phyloP scores from a whole-genome alignment of 192 early-diverging fungal species.

The Gorgonomyces haynaldii region DNA sequence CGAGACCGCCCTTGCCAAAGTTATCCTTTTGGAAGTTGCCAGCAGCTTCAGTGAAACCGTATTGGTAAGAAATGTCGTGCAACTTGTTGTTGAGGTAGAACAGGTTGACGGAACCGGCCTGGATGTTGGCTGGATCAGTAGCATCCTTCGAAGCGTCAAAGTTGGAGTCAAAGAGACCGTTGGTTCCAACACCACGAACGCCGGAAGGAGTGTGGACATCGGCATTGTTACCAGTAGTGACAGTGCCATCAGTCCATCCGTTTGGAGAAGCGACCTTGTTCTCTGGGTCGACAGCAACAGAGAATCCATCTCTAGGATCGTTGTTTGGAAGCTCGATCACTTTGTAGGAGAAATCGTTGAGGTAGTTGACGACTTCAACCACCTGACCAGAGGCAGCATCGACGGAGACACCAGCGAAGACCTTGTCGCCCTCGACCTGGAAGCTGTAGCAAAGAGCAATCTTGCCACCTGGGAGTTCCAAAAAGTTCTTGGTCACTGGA shows the following conservation, averaged over 20 bases:
- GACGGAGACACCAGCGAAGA: constrained; percentile 2
- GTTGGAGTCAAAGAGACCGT: not conserved
- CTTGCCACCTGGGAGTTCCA: constrained; percentile 5
- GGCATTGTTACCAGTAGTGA: constrained; percentile 5
- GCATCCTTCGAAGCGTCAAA: constrained; percentile 1
- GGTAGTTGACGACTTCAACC: constrained; percentile 5
- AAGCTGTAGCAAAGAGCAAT: constrained; percentile 2
- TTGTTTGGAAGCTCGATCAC: constrained; percentile 5
- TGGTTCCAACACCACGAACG: constrained; percentile 19
- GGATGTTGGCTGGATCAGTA: constrained; percentile 6
- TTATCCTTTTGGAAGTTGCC: constrained; percentile 29
- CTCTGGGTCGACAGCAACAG: not conserved
- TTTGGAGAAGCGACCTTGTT: constrained; percentile 19
- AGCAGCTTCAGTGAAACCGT: constrained; percentile 21
- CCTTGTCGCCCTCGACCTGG: not conserved
- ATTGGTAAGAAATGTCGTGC: constrained; percentile 18
- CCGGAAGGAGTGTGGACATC: not conserved
- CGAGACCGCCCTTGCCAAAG: constrained; percentile 19
- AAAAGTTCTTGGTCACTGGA: not conserved
- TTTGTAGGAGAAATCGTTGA: constrained; percentile 2
- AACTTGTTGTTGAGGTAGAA: constrained; percentile 21
- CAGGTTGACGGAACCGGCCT: constrained; percentile 16
- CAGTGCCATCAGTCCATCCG: constrained; percentile 32
- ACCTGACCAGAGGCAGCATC: constrained; percentile 8
- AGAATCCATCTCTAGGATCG: constrained; percentile 5